These are phyloP conservation scores for Cercospora beticola DNA, from an alignment of 2,329 filamentous ascomycete genomes.

Conservation along the genomic window DNA sequence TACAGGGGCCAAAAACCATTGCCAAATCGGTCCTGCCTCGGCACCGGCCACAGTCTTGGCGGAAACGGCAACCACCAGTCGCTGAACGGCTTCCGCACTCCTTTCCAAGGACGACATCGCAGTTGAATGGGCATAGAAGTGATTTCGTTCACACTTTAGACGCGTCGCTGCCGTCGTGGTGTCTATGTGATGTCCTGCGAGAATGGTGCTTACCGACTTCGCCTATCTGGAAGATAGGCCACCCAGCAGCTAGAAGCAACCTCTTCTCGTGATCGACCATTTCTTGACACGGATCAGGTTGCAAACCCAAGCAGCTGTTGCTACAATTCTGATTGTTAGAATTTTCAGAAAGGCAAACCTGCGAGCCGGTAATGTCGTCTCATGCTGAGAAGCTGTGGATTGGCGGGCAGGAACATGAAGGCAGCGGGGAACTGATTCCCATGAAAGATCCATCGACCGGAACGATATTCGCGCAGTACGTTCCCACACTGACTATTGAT, in stretches of 20 bases:
- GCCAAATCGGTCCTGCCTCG: conserved; percentile 3
- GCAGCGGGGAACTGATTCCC: conserved; percentile 38
- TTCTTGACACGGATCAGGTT: not conserved
- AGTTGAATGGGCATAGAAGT: not conserved
- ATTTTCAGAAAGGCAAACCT: not conserved
- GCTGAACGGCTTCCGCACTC: not conserved
- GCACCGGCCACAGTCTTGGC: conserved; percentile 2
- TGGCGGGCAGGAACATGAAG: conserved; percentile 10
- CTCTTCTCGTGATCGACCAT: not conserved
- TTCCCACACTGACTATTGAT: not conserved
- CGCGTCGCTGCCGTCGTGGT: not conserved
- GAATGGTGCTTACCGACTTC: not conserved
- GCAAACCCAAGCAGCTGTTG: not conserved
- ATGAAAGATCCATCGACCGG: conserved; percentile 57
- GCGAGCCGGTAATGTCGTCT: not conserved
- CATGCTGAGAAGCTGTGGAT: conserved; percentile 9
- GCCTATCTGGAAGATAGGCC: conserved; percentile 3
- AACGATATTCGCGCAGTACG: conserved; percentile 52
- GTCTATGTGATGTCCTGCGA: not conserved
- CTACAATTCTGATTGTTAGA: not conserved
- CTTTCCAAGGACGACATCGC: not conserved
- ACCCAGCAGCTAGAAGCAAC: not conserved
- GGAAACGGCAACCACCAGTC: not conserved
- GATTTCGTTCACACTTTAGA: not conserved
- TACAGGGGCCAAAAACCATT: conserved; percentile 6